phyloP scores from a whole-genome alignment of 2,329 filamentous ascomycete species.

The Lachnellula arida region DNA sequence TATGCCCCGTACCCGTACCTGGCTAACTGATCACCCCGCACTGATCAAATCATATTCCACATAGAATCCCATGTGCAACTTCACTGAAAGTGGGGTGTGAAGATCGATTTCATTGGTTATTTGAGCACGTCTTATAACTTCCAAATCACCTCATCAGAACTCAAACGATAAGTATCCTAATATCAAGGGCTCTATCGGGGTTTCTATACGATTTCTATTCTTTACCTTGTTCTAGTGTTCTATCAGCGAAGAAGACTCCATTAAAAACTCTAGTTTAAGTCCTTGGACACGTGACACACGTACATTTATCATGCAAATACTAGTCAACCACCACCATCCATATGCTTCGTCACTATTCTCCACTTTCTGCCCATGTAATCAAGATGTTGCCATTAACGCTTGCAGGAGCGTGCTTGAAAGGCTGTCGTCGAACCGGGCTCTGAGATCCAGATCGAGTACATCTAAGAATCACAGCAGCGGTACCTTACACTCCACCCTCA shows the following conservation, averaged over 20 bases:
- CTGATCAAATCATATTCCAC: too few relatives aligned
- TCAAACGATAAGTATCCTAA: neutral
- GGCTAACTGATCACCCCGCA: too few relatives aligned
- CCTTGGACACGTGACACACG: neutral
- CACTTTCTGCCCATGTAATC: neutral
- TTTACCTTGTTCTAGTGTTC: neutral
- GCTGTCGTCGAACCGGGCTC: too few relatives aligned
- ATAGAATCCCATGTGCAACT: neutral
- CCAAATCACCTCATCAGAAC: conserved; percentile 2
- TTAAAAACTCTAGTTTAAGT: neutral
- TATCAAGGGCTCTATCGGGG: neutral
- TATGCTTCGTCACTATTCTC: neutral
- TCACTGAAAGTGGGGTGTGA: neutral
- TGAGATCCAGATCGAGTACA: neutral
- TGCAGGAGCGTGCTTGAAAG: neutral
- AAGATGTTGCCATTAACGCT: neutral
- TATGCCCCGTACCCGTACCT: too few relatives aligned
- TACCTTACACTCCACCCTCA: neutral
- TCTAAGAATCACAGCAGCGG: neutral
- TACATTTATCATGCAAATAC: too few relatives aligned
- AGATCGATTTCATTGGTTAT: neutral
- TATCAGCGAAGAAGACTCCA: neutral
- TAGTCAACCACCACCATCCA: neutral
- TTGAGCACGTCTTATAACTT: conserved; percentile 3
- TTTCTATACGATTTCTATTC: neutral